Base-by-base conservation (phyloP, 495 filamentous ascomycete species). In the Podospora pseudopauciseta region DNA sequence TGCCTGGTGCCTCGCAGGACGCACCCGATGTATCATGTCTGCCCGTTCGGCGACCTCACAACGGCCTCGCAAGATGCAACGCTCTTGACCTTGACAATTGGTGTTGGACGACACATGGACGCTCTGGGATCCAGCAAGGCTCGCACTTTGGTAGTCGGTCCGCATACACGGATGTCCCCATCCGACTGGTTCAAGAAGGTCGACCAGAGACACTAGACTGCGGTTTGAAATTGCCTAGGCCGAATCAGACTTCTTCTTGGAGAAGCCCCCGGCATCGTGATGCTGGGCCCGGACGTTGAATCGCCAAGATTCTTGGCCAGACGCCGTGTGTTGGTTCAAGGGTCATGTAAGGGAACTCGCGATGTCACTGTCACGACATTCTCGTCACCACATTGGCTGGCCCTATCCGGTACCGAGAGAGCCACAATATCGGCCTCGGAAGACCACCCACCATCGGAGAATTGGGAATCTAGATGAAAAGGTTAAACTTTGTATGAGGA, bases 261-360 rank as follows among this genome's bases (percentile, higher is more conserved):
- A 11, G 34, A 39, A 39, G 11, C 5, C 34, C 34, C 34, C 9
- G 39, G 5, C 5, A 49, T 16, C 39, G 39, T 49, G 15, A 49
- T 49, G 39, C 39, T 49, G 39, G 39, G 13, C 61, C 61, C 13
- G 61, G 49, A 55, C 34, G 60, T 63, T n/a, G 60, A 54, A 60
- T 30, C 39, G 67, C 67, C 56, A 60, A 68, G 67, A 19, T 1
- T 20, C 62, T 60, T 55, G 62, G 67, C 62, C 54, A 57, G 64
- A 63, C 53, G 28, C n/a, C 28, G 39, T 49, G 3, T 20, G 30
- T 28, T 63, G 61, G 61, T 39, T 63, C 32, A 49, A 63, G 61
- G 28, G 61, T 32, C 28, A 7, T 32, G 32, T 39, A 20, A 34
- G 61, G 32, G 27, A 19, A 23, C 16, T 63, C 30, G 16, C 32